These are phyloP conservation scores for Thraustotheca clavata DNA, from an alignment of 352 stramenopile species.

Conservation along the genomic window DNA sequence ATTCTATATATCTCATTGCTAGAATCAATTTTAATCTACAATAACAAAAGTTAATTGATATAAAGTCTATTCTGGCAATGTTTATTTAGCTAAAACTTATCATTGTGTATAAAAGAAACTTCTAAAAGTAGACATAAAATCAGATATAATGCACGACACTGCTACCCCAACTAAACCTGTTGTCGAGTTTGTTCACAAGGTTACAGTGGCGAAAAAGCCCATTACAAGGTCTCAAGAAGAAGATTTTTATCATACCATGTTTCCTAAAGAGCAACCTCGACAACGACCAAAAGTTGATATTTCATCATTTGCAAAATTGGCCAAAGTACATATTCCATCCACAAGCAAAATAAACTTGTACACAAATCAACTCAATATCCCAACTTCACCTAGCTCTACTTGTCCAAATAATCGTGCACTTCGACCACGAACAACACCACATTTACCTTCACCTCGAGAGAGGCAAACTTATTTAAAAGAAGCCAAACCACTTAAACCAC, in stretches of 20 bases:
- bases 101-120: too few species aligned
- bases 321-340: neutral
- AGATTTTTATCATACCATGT: neutral
- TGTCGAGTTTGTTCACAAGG: constrained; percentile 16
- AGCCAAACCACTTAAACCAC: neutral
- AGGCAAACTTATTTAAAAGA: neutral
- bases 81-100: too few species aligned
- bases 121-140: too few species aligned
- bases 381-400: neutral
- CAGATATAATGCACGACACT: too few species aligned
- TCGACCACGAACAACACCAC: neutral
- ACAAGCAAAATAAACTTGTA: constrained; percentile 8
- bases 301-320: neutral
- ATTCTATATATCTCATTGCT: too few species aligned
- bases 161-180: constrained; percentile 2
- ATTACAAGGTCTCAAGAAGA: neutral
- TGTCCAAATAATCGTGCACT: neutral
- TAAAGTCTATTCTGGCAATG: too few species aligned
- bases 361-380: neutral
- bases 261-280: constrained; percentile 1
- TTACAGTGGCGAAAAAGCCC: neutral
- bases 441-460: neutral
- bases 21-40: too few species aligned
- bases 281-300: neutral
- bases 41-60: too few species aligned